A percentile compares a stretch with the other conserved stretches of the same genome.
phyloP scores from a whole-genome alignment of 352 stramenopile species.

The Phytophthora aleatoria region DNA sequence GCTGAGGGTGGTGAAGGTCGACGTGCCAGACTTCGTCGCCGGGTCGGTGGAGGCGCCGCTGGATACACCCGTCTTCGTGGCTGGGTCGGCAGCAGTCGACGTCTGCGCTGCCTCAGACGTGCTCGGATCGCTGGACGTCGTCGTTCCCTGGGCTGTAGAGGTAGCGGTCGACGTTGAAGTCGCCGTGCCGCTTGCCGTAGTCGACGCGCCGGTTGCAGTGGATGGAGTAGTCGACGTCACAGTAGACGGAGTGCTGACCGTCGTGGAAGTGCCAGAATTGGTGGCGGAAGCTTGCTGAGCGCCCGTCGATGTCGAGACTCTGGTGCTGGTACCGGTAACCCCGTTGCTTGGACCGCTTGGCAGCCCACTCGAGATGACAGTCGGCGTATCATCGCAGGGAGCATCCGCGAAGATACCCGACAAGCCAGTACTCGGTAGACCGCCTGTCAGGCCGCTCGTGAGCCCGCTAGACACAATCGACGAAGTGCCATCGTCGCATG shows the following conservation, averaged over 20 bases:
- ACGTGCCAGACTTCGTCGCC: background rate
- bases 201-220: constrained; percentile 5
- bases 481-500: constrained; percentile 15
- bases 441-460: constrained; percentile 8
- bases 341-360: constrained; percentile 4
- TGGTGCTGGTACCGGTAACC: constrained; percentile 1
- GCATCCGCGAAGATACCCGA: constrained; percentile 1
- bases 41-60: constrained; percentile 1
- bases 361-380: constrained; percentile 7
- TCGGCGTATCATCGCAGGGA: constrained; percentile 12
- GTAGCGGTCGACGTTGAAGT: constrained; percentile 12
- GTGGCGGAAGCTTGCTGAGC: constrained; percentile 12
- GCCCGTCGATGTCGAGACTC: constrained; percentile 6
- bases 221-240: background rate
- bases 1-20: constrained; percentile 4
- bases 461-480: constrained; percentile 13
- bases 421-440: background rate
- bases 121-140: background rate
- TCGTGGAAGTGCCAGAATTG: constrained; percentile 3
- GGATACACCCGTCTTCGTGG: constrained; percentile 9
- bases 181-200: constrained; percentile 5
- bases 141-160: constrained; percentile 8
- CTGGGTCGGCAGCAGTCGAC: constrained; percentile 6
- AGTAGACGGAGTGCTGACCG: background rate
- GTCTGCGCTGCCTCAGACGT: constrained; percentile 1